These are phyloP conservation scores for Evernia prunastri DNA, from an alignment of 495 filamentous ascomycete genomes.

Conservation along the genomic window DNA sequence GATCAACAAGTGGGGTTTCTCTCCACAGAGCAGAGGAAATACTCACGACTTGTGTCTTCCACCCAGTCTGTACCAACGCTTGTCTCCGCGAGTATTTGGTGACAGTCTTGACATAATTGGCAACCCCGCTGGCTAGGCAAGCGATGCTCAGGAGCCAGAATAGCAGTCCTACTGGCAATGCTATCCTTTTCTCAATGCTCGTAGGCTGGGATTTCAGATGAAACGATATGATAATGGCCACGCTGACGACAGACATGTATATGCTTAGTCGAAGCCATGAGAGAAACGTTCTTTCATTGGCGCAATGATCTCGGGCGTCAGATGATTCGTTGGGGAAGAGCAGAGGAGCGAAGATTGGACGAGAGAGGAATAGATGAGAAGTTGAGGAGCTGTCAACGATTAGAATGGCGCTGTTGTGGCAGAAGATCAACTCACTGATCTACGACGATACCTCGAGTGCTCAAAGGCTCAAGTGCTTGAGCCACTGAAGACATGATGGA, in stretches of 20 bases:
- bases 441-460: conserved; percentile 14
- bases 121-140: conserved; percentile 68
- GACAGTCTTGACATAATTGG: conserved; percentile 86
- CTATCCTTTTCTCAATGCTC: conserved; percentile 62
- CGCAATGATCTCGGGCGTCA: conserved; percentile 68
- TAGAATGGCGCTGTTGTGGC: background rate
- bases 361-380: conserved; percentile 50
- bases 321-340: conserved; percentile 84
- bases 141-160: conserved; percentile 79
- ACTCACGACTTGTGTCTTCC: conserved; percentile 80
- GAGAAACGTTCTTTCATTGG: conserved; percentile 67
- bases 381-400: conserved; percentile 16
- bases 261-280: conserved; percentile 89
- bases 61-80: conserved; percentile 87
- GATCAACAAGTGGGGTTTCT: background rate
- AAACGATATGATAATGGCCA: conserved; percentile 89
- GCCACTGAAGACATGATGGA: conserved; percentile 14
- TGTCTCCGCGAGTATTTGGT: conserved; percentile 68
- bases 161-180: conserved; percentile 74
- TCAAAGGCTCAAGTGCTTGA: conserved; percentile 15
- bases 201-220: conserved; percentile 73
- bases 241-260: conserved; percentile 82
- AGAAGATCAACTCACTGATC: conserved; percentile 16
- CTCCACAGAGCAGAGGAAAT: background rate
- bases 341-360: conserved; percentile 67